Evolutionary conservation across 495 filamentous ascomycete genomes (phyloP), one percentile per base, ranked within the genome.

Genomic region (Penicillium goetzii): DNA sequence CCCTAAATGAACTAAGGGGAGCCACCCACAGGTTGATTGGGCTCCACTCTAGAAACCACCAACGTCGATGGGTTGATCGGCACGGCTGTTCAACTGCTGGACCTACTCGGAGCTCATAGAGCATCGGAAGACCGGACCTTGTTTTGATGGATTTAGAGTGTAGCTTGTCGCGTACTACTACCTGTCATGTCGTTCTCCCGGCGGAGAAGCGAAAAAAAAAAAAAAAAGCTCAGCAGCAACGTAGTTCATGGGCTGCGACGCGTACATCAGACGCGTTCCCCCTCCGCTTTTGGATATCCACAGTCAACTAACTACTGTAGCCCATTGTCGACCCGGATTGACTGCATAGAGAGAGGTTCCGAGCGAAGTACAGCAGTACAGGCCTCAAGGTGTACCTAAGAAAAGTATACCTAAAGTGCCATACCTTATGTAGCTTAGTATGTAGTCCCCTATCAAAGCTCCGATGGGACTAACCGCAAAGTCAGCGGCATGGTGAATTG

Each of bases 231-330:
- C 47, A 49, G 4, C 25, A 49, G 4, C 25, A 51, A 53, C 50
- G 38, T 15, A 33, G 54, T 26, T 28, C 3, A 28, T 38, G 23
- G 32, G 21, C 15, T 12, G 32, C 45, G 58, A 65, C 58, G 58
- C 58, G 58, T 65, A 65, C 51, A 41, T 51, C 40, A 45, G 61
- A 53, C 58, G 45, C 63, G 63, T 65, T 58, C 58, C 51, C 21
- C 50, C 52, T 43, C 51, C 59, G 50, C 60, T 47, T 47, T 33
- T 28, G 19, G 21, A 36, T 40, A 51, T 41, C 60, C 53, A 62
- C 51, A 33, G 5, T 50, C 28, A 34, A 59, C 43, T 50, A 32
- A 19, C 26, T 33, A 47, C n/a, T 47, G 43, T 33, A 26, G 14
- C 26, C 41, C 3, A 30, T 30, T 30, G 55, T 21, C 19, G 10